Conservation (phyloP, 108 stramenopile species). For the Aureococcus anophagefferens region DNA sequence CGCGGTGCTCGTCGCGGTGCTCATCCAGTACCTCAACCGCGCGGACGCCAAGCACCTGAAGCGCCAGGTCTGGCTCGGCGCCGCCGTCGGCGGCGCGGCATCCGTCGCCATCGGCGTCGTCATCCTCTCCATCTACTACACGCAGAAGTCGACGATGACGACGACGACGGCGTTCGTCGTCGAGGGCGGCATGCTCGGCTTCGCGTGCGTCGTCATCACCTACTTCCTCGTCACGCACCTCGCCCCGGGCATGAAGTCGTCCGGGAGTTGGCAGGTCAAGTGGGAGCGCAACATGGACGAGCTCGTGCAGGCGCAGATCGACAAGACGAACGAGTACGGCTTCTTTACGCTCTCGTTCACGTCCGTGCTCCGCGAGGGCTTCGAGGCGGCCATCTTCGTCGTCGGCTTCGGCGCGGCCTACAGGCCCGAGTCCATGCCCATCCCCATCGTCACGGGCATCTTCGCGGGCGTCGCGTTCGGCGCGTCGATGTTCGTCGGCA, state of each 20-base stretch:
- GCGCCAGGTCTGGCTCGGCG: slow-evolving; percentile 6
- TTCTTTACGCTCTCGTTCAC: slow-evolving; percentile 7
- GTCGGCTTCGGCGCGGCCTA: slow-evolving; percentile 3
- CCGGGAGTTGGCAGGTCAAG: background rate
- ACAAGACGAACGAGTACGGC: too few relatives aligned
- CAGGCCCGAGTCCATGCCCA: slow-evolving; percentile 6
- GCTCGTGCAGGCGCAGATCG: background rate
- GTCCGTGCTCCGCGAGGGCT: slow-evolving; percentile 11
- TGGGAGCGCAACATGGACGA: slow-evolving; percentile 3
- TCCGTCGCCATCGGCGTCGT: background rate
- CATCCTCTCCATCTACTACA: background rate
- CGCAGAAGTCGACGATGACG: background rate
- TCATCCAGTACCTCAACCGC: background rate
- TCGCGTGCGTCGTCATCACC: slow-evolving; percentile 4
- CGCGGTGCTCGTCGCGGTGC: background rate
- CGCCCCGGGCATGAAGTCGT: slow-evolving; percentile 1
- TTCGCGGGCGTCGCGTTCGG: background rate
- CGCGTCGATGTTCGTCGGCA: background rate
- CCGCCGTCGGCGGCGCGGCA: background rate
- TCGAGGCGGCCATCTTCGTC: slow-evolving; percentile 11
- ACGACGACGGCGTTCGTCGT: background rate
- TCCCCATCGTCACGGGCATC: slow-evolving; percentile 5
- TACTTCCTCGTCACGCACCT: background rate
- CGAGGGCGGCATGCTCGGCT: slow-evolving; percentile 6
- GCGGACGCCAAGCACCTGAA: background rate